Percentiles rank a stretch among this genome's conserved stretches.
Conservation (phyloP, 2,329 filamentous ascomycete species). For the Aureobasidium pullulans region DNA sequence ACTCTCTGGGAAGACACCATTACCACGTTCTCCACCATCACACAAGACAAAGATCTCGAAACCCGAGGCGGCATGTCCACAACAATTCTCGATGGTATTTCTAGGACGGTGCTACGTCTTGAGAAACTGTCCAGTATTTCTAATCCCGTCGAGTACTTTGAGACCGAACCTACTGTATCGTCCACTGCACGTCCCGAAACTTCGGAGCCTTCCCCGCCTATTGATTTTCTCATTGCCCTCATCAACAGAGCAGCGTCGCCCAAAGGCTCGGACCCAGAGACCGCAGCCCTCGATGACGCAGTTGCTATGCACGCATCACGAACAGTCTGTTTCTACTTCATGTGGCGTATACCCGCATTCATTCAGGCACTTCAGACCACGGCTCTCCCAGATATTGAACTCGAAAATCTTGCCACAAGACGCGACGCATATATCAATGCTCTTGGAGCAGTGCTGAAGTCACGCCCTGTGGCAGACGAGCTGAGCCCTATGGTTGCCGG, state of each 20-base stretch:
- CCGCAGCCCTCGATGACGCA: slow-evolving; percentile 71
- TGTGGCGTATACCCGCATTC: slow-evolving; percentile 70
- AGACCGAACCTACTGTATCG: slow-evolving; percentile 37
- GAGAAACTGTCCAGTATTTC: slow-evolving; percentile 73
- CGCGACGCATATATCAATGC: slow-evolving; percentile 45
- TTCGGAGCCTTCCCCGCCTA: slow-evolving; percentile 30
- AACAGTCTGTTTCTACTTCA: slow-evolving; percentile 78
- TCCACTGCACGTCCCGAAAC: slow-evolving; percentile 28
- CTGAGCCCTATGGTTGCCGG: slow-evolving; percentile 69
- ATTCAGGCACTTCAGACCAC: slow-evolving; percentile 36
- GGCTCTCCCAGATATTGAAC: slow-evolving; percentile 47
- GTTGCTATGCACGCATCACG: slow-evolving; percentile 70
- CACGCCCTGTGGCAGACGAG: slow-evolving; percentile 50
- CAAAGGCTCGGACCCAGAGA: slow-evolving; percentile 43
- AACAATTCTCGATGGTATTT: slow-evolving; percentile 60
- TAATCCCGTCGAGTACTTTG: slow-evolving; percentile 68
- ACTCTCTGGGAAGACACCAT: slow-evolving; percentile 80
- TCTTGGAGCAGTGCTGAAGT: slow-evolving; percentile 43
- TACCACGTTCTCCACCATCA: slow-evolving; percentile 62
- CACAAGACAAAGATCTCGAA: slow-evolving; percentile 62
- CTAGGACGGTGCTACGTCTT: slow-evolving; percentile 68
- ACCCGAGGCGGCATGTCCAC: slow-evolving; percentile 61
- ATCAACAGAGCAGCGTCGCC: slow-evolving; percentile 63
- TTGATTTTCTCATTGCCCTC: slow-evolving; percentile 65
- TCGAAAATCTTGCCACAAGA: slow-evolving; percentile 49